Base-by-base conservation (phyloP, 2,329 filamentous ascomycete species). In the Byssothecium circinans region DNA sequence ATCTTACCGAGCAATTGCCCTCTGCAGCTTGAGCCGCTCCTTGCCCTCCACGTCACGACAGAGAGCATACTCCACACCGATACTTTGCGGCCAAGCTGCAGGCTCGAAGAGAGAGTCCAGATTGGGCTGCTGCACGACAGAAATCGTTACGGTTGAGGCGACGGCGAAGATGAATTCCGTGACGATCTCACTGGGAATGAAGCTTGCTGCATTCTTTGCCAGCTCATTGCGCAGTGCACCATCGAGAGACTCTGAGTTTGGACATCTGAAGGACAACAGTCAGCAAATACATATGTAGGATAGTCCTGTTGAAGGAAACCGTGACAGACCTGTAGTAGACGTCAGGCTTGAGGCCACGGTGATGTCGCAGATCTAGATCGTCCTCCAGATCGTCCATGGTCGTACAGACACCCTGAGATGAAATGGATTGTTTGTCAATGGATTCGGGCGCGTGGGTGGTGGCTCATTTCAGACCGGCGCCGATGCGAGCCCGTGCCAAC, bases 161-260 rank as follows among this genome's bases (percentile, higher is more conserved):
- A 50, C 45, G 17, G 51, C 57, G 47, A 68, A 67, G 29, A 70
- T 47, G 42, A 69, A 69, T 35, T 66, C 63, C 8, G 65, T 67
- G n/a, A 62, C 61, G 18, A 65, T 57, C 43, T 62, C 54, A 12
- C 56, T 56, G 6, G 65, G 65, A 14, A 69, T 63, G 42, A 67
- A 47, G 42, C 54, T 65, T 15, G 54, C 54, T n/a, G 58, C 50
- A 23, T 47, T 63, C 45, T 61, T 67, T 19, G 64, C 53, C 19
- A 63, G 23, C 19, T 68, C 64, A 39, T 65, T 64, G 36, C 57
- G 58, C 35, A 67, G 49, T 10, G 64, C 64, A 25, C 59, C 62
- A 45, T 64, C 58, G 5, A 67, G 49, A 20, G 60, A 61, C 60
- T 65, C 47, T 23, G 36, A 15, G 50, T 47, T 15, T 41, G 43